phyloP scores from a whole-genome alignment of 78 protist genomes.

The Paulinella micropora region DNA sequence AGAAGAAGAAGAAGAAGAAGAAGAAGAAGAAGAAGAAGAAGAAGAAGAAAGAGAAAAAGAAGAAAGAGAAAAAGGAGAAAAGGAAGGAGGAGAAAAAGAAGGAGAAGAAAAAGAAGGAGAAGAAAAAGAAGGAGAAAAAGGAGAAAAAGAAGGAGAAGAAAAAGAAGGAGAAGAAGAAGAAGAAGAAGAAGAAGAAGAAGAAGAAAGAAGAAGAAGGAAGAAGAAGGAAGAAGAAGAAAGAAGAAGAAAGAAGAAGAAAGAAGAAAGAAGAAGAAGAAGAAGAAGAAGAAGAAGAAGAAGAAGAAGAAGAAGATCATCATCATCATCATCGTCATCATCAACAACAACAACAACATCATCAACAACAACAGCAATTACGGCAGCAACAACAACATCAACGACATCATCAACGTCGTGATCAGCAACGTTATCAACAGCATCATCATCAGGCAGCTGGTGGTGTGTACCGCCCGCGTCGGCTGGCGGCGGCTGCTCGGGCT shows the following conservation, averaged over 20 bases:
- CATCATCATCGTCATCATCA: background rate
- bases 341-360: background rate
- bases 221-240: background rate
- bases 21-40: background rate
- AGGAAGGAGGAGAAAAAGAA: background rate
- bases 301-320: background rate
- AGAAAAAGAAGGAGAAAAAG: background rate
- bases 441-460: no score
- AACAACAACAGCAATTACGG: no score
- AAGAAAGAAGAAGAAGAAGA: background rate
- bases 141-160: background rate
- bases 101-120: background rate
- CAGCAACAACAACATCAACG: background rate
- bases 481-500: no score
- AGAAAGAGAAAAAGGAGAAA: background rate
- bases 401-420: background rate
- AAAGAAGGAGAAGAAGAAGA: background rate
- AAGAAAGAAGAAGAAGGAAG: background rate
- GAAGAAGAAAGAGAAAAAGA: background rate
- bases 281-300: background rate
- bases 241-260: background rate
- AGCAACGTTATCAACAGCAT: no score
- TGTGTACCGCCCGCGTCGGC: no score
- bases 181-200: background rate
- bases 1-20: background rate